Conservation (phyloP, 2,329 filamentous ascomycete genomes). For the Thelonectria olida region DNA sequence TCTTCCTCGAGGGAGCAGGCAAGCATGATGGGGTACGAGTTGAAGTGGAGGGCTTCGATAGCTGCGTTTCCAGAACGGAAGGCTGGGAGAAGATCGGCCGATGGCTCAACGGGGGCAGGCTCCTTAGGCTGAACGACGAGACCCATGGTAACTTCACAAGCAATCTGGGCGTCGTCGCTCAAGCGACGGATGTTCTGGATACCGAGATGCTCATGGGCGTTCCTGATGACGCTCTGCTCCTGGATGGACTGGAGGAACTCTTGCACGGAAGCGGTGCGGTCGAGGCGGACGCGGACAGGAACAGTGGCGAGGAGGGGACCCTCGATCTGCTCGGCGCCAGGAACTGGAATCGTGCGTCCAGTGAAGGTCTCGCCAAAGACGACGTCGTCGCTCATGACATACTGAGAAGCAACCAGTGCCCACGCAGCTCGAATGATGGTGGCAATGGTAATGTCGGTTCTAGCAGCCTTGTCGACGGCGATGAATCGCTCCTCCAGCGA, state of each 20-base stretch:
- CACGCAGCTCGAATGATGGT: constrained; percentile 41
- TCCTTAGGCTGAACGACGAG: constrained; percentile 58
- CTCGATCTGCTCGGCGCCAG: constrained; percentile 41
- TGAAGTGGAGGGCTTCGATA: constrained; percentile 65
- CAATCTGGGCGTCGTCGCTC: constrained; percentile 58
- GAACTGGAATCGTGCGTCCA: constrained; percentile 40
- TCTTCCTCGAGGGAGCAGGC: constrained; percentile 66
- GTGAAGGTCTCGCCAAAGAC: constrained; percentile 44
- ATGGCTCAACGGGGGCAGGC: constrained; percentile 15
- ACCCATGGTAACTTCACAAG: constrained; percentile 65
- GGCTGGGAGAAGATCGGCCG: constrained; percentile 45
- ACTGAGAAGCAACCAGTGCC: constrained; percentile 39
- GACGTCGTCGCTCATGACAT: constrained; percentile 41
- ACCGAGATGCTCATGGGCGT: constrained; percentile 44
- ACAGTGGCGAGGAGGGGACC: constrained; percentile 43
- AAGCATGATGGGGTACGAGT: constrained; percentile 69
- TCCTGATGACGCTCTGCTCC: constrained; percentile 37
- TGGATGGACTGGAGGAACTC: constrained; percentile 41
- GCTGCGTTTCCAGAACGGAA: constrained; percentile 64
- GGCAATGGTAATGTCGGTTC: constrained; percentile 35
- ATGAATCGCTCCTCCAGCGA: constrained; percentile 33
- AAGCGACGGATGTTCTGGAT: constrained; percentile 51
- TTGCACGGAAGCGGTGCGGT: constrained; percentile 30
- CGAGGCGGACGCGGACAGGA: constrained; percentile 35
- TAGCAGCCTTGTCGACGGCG: constrained; percentile 26